Percentiles rank a stretch among this genome's conserved stretches.
Conservation (phyloP, 164 flowering plant genomes). For the Houttuynia cordata region DNA sequence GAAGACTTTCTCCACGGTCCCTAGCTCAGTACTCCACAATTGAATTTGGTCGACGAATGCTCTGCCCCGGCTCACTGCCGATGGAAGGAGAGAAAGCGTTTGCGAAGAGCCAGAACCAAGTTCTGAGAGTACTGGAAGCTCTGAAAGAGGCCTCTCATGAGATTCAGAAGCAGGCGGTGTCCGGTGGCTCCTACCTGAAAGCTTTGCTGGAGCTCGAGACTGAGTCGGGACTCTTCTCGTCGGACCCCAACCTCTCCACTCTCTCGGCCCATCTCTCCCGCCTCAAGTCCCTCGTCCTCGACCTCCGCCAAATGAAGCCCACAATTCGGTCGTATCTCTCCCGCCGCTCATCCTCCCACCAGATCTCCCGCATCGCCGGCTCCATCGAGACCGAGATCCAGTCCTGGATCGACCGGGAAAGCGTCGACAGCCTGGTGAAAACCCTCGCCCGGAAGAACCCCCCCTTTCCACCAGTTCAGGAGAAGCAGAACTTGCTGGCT, state of each 20-base stretch:
- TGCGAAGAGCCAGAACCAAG: slow-evolving; percentile 8
- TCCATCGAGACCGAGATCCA: slow-evolving; percentile 63
- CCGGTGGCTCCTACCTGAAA: slow-evolving; percentile 36
- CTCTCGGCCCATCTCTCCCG: slow-evolving; percentile 36
- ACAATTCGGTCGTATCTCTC: slow-evolving; percentile 34
- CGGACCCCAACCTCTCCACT: slow-evolving; percentile 47
- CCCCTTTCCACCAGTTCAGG: slow-evolving; percentile 10
- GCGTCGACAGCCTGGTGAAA: slow-evolving; percentile 28
- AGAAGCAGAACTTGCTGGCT: slow-evolving; percentile 24
- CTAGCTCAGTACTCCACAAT: no score
- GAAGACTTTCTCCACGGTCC: no score
- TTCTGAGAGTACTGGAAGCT: slow-evolving; percentile 46
- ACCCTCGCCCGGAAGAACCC: slow-evolving; percentile 11
- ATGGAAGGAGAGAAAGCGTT: neutral
- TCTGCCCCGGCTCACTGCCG: neutral
- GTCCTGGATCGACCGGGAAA: slow-evolving; percentile 79
- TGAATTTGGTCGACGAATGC: no score
- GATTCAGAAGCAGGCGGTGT: slow-evolving; percentile 32
- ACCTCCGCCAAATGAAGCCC: slow-evolving; percentile 15
- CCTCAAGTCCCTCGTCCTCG: slow-evolving; percentile 30
- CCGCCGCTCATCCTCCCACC: slow-evolving; percentile 43
- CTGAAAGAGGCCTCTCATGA: slow-evolving; percentile 68
- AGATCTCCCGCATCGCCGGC: slow-evolving; percentile 61
- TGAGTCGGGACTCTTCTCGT: slow-evolving; percentile 33
- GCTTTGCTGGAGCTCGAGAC: slow-evolving; percentile 52